Evolutionary conservation across 495 filamentous ascomycete species (phyloP), one percentile per base, ranked within the genome.

Genomic region (Xanthoparmelia taractica): DNA sequence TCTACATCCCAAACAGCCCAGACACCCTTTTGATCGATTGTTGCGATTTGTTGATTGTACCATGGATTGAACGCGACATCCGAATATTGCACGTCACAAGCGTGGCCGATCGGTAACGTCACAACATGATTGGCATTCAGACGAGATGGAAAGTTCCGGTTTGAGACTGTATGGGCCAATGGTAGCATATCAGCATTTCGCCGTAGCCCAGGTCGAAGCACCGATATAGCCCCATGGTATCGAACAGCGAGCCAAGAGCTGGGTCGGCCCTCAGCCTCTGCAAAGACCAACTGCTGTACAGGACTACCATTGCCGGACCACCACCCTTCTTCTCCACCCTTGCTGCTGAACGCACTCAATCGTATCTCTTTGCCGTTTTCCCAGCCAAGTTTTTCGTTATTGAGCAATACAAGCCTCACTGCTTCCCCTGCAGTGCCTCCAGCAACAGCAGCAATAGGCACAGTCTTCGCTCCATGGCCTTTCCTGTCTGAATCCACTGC

Each of bases 51-150:
- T 17, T 79, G 78, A 64, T 80, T 75, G 67, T 85, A 81, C 77
- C 83, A 86, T n/a, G 89, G 87, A 66, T 89, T 92, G 70, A 96
- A 95, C 13, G 85, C 73, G 11, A 92, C 80, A 73, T 94, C 88
- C 0, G 84, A 82, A 71, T 93, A 89, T 11, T 76, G 67, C 37
- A 68, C 72, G 0, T 83, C 84, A 29, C 84, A 84, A 1, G 84
- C 88, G 37, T 79, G 68, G 18, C 76, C 72, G 11, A 70, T 74
- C 0, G 76, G 70, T 47, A 94, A 75, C 17, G 79, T 78, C 43
- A 85, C 73, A 12, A 90, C 65, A 2, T 84, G 83, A 64, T 87
- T 86, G 38, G 83, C 74, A 66, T 84, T 79, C 17, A 96, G 75
- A 57, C 77, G 79, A 47, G 85, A 86, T 55, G 76, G 67, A 45